A percentile compares a stretch with the other conserved stretches of the same genome.
Conservation (phyloP, 1,284 basidiomycete genomes). For the Leccinum holopus region DNA sequence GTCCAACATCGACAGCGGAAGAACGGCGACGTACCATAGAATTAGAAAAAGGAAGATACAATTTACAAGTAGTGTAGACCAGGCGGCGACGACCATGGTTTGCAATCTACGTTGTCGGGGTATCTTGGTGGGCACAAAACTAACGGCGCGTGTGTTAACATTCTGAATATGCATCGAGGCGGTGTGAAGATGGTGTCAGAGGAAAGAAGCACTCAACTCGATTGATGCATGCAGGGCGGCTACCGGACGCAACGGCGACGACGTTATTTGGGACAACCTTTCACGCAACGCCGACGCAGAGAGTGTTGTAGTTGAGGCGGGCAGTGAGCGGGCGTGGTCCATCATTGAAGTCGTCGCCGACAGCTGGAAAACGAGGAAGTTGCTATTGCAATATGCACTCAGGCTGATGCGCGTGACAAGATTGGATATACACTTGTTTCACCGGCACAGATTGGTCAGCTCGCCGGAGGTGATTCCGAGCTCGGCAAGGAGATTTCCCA, state of each 20-base stretch:
- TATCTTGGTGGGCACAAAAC: conserved; percentile 72
- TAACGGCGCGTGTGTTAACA: conserved; percentile 28
- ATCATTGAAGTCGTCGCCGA: conserved; percentile 14
- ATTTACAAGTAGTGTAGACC: conserved; percentile 80
- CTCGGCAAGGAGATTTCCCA: background rate
- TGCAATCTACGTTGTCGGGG: conserved; percentile 81
- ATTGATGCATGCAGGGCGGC: conserved; percentile 64
- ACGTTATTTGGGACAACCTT: conserved; percentile 53
- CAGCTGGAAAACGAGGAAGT: background rate
- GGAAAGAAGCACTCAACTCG: conserved; percentile 49
- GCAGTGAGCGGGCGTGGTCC: conserved; percentile 21
- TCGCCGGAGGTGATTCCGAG: too few relatives aligned
- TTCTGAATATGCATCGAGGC: background rate
- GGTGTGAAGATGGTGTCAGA: background rate
- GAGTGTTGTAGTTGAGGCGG: conserved; percentile 33
- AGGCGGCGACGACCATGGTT: conserved; percentile 83
- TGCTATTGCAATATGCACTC: background rate
- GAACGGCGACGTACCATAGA: conserved; percentile 61
- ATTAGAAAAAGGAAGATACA: conserved; percentile 72
- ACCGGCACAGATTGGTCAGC: background rate
- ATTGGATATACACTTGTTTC: background rate
- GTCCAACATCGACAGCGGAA: background rate
- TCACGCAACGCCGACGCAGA: conserved; percentile 56
- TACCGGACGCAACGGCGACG: conserved; percentile 57
- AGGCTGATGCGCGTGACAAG: background rate